These are phyloP conservation scores for Calonectria fujianensis DNA, from an alignment of 2,329 filamentous ascomycete genomes.

Conservation along the genomic window DNA sequence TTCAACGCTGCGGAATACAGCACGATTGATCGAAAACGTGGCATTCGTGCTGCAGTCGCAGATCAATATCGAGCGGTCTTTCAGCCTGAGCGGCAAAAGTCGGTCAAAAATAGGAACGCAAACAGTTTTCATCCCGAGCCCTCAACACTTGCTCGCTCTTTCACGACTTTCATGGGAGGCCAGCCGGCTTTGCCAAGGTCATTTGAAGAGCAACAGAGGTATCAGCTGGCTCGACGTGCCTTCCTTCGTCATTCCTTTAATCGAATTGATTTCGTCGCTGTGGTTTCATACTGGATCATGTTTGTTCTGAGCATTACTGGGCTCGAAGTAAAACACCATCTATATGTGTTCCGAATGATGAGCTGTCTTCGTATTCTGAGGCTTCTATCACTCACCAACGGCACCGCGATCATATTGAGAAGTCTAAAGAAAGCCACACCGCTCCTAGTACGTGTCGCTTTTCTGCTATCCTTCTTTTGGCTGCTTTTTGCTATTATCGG, in stretches of 20 bases:
- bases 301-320: slow-evolving; percentile 83
- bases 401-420: slow-evolving; percentile 94
- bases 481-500: slow-evolving; percentile 97
- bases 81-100: slow-evolving; percentile 84
- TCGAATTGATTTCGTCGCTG: slow-evolving; percentile 93
- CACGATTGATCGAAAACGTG: slow-evolving; percentile 86
- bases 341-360: slow-evolving; percentile 97
- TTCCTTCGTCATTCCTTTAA: slow-evolving; percentile 98
- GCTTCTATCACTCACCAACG: slow-evolving; percentile 92
- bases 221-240: slow-evolving; percentile 90
- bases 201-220: slow-evolving; percentile 85
- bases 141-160: slow-evolving; percentile 83
- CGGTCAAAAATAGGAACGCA: slow-evolving; percentile 72
- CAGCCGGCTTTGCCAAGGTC: slow-evolving; percentile 75
- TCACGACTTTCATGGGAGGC: slow-evolving; percentile 85
- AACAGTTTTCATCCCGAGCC: slow-evolving; percentile 69
- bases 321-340: slow-evolving; percentile 80
- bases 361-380: slow-evolving; percentile 95
- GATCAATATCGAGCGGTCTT: slow-evolving; percentile 88
- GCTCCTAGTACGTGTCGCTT: slow-evolving; percentile 92
- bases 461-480: slow-evolving; percentile 98
- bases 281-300: slow-evolving; percentile 96
- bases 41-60: slow-evolving; percentile 82
- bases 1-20: slow-evolving; percentile 94
- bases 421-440: slow-evolving; percentile 97